Percentiles rank a stretch among this genome's conserved stretches.
These are phyloP conservation scores for Ambrosia trifida DNA, from an alignment of 129 eudicot genomes.

Conservation along the genomic window DNA sequence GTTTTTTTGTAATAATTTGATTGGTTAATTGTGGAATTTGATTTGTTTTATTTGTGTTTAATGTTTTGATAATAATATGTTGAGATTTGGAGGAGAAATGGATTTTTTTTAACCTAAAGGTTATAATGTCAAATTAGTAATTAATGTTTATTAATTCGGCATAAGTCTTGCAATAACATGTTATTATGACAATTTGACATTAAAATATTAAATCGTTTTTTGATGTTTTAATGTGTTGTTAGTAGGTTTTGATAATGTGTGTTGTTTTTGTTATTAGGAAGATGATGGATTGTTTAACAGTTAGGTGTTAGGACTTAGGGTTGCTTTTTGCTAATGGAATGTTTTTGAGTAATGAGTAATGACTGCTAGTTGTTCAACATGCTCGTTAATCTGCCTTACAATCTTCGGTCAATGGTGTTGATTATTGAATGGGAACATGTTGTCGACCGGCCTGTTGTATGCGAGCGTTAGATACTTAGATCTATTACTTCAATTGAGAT, in stretches of 20 bases:
- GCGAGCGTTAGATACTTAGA: not conserved
- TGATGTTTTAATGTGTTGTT: conserved; percentile 2
- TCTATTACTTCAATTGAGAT: not conserved
- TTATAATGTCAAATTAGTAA: conserved; percentile 13
- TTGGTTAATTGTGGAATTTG: too few species aligned
- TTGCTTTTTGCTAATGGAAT: conserved; percentile 23
- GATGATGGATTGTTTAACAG: not conserved
- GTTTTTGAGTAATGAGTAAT: conserved; percentile 21
- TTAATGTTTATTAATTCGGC: not conserved
- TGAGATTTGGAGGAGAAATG: conserved; percentile 15
- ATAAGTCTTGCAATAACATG: conserved; percentile 2
- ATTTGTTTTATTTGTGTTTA: conserved; percentile 18
- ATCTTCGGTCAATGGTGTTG: not conserved
- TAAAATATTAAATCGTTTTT: conserved; percentile 1
- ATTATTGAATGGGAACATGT: conserved; percentile 1
- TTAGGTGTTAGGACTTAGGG: not conserved
- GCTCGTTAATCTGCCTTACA: not conserved
- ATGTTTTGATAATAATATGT: not conserved
- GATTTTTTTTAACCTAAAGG: not conserved
- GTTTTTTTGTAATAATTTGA: not conserved
- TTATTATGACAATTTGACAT: not conserved
- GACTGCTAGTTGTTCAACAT: not conserved
- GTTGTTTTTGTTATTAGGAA: conserved; percentile 13
- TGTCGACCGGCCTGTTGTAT: conserved; percentile 4
- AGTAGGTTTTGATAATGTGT: not conserved